Base-by-base conservation (phyloP, 2,329 filamentous ascomycete genomes). In the Alternaria consortialis region DNA sequence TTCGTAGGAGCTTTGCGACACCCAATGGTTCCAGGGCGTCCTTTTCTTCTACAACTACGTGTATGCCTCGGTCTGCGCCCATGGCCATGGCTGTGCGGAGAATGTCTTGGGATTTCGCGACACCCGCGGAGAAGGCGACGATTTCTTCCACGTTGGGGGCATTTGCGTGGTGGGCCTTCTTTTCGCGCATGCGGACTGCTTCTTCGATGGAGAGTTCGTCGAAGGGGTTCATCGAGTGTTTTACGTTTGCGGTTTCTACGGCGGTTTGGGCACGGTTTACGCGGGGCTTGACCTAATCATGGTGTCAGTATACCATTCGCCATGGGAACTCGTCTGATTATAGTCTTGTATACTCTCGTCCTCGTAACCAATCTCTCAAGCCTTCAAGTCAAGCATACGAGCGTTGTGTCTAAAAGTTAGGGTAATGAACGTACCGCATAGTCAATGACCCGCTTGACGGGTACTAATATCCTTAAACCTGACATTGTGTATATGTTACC, bases 141-240 rank as follows among this genome's bases (percentile, higher is more conserved):
- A 99, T 98, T 79, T 97, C 93, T 70, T 93, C 90, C 64, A 99
- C 94, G 23, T 64, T 47, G 27, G 66, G 66, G 12, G 66, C 66
- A 36, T 56, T 58, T 17, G 67, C 20, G 58, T 73, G 53, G 73
- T 90, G 90, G 66, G 63, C 53, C 59, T 76, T 75, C 84, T 92
- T 91, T 80, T 98, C 94, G 80, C 95, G 94, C 77, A 99, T 91
- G 40, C 92, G 93, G 53, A 97, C 92, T 53, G 94, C 92, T 84
- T 98, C 95, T 83, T 99, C 95, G 80, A 99, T 89, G 43, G 93
- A 96, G 75, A 99, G 91, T 81, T 99, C 95, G 85, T 99, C 95
- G 83, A 99, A 99, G 20, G 95, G 95, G 86, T 98, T 99, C 88
- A 99, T 94, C 79, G 90, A 94, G 86, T 98, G 94, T 83, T 98